Evolutionary conservation across 2,329 filamentous ascomycete genomes (phyloP).

Genomic region (Talaromyces sp.): DNA sequence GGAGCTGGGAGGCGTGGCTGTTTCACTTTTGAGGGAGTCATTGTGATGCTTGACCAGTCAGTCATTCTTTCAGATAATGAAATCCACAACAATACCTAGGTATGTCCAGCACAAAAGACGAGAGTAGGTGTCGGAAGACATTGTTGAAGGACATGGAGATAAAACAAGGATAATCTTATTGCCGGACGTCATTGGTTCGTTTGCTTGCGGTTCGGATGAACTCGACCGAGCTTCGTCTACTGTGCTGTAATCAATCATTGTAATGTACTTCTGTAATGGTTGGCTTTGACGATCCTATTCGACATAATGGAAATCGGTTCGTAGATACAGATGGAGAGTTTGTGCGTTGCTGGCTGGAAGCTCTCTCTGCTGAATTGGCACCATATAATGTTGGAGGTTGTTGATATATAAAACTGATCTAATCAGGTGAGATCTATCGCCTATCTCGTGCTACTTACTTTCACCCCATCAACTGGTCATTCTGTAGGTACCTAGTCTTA

Average conservation of each 20-base stretch:
- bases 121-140: background rate
- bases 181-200: background rate
- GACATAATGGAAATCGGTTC: too few species aligned
- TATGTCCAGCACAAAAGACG: background rate
- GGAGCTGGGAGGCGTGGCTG: slow-evolving; percentile 4
- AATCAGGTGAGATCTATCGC: too few species aligned
- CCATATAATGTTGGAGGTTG: background rate
- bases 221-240: background rate
- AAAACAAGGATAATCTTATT: background rate
- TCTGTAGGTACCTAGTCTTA: background rate
- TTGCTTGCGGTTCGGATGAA: background rate
- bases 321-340: too few species aligned
- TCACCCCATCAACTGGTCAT: too few species aligned
- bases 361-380: background rate
- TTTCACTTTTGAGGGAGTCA: background rate
- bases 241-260: too few species aligned
- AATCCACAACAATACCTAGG: background rate
- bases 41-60: background rate
- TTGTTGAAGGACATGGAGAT: background rate
- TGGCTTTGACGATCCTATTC: too few species aligned
- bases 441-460: too few species aligned
- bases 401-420: background rate
- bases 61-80: background rate
- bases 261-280: too few species aligned
- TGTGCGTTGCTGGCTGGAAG: background rate